These are phyloP conservation scores for Tolypocladium endophyticum DNA, from an alignment of 2,329 filamentous ascomycete genomes.

Conservation along the genomic window DNA sequence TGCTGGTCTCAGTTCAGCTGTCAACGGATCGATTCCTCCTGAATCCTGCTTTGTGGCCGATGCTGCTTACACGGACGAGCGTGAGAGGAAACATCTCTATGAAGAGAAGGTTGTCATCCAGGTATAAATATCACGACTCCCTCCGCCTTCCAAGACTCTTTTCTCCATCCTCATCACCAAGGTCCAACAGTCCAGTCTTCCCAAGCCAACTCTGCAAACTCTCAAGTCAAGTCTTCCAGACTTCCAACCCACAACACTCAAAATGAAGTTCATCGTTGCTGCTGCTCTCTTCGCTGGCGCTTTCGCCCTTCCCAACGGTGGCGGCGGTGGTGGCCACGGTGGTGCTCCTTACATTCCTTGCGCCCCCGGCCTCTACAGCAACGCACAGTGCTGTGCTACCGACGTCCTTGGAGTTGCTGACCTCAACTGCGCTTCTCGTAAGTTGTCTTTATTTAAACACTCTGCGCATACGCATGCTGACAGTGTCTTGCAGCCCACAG, in stretches of 20 bases:
- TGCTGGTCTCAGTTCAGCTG: background rate
- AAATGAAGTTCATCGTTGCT: conserved; percentile 10
- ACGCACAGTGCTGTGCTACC: conserved; percentile 6
- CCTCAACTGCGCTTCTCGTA: conserved; percentile 7
- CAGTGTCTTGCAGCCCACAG: background rate
- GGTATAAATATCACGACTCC: background rate
- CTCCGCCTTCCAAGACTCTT: background rate
- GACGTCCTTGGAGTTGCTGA: conserved; percentile 4
- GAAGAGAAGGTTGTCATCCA: background rate
- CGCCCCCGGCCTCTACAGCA: conserved; percentile 3
- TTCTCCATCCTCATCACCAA: background rate
- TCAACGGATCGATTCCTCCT: background rate
- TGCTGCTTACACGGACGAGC: background rate
- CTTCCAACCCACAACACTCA: background rate
- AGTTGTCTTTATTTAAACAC: background rate
- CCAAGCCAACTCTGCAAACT: background rate
- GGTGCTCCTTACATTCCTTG: background rate
- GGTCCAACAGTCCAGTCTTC: background rate
- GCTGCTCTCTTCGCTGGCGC: conserved; percentile 8
- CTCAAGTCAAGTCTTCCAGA: background rate
- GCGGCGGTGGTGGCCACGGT: background rate
- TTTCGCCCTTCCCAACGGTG: conserved; percentile 4
- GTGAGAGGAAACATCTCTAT: background rate
- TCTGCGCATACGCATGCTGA: background rate
- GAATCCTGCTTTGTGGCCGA: background rate